A percentile compares a stretch with the other conserved stretches of the same genome.
phyloP scores from a whole-genome alignment of 202 grass and related monocot genomes.

The Panicum hallii region DNA sequence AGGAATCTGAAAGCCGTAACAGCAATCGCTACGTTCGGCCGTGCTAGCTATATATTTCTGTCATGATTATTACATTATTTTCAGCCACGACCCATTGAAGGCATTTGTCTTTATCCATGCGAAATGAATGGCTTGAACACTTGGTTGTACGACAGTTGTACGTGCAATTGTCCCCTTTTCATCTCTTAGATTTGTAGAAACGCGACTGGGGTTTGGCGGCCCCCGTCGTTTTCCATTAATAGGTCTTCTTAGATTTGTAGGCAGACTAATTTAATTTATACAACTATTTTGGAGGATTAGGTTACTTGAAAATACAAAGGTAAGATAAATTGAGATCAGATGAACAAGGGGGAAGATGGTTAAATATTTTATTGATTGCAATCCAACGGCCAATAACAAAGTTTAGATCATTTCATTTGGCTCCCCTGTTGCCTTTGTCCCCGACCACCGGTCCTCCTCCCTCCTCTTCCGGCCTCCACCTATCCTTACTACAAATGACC shows the following conservation, averaged over 20 bases:
- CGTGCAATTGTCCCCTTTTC: neutral
- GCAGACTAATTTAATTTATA: neutral
- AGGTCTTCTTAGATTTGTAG: neutral
- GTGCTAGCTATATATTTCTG: neutral
- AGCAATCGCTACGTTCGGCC: neutral
- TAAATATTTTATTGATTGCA: too few species aligned
- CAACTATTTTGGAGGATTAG: neutral
- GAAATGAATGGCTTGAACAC: neutral
- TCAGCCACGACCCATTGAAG: neutral
- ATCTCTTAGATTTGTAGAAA: neutral
- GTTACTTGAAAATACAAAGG: neutral
- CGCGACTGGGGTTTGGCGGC: too few species aligned
- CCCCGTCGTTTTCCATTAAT: too few species aligned
- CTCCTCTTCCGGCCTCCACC: too few species aligned
- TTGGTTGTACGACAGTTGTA: neutral
- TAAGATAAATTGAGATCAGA: neutral
- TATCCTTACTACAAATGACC: too few species aligned
- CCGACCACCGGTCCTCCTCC: too few species aligned
- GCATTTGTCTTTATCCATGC: neutral
- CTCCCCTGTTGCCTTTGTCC: too few species aligned
- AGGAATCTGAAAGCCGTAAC: slow-evolving; percentile 30
- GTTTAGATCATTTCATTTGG: too few species aligned
- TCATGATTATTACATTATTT: slow-evolving; percentile 18
- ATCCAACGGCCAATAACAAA: too few species aligned
- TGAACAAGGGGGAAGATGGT: neutral